phyloP scores from a whole-genome alignment of 352 stramenopile species.

The Phytopythium sindhum region DNA sequence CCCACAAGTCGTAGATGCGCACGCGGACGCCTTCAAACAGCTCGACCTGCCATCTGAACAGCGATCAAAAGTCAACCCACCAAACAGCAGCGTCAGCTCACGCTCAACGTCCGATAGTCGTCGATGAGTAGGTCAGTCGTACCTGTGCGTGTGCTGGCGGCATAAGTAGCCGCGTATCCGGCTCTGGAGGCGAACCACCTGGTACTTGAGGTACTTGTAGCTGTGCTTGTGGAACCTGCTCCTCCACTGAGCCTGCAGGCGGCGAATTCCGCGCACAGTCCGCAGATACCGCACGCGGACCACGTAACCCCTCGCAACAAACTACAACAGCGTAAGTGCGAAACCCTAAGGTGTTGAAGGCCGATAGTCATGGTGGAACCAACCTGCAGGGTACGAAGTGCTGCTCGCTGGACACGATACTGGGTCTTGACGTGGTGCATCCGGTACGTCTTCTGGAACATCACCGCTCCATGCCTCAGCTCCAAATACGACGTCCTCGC shows the following conservation, averaged over 20 bases:
- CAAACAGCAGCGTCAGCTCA: not conserved
- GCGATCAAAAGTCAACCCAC: not conserved
- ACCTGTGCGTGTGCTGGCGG: conserved; percentile 58
- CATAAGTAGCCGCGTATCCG: conserved; percentile 54
- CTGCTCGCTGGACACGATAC: conserved; percentile 25
- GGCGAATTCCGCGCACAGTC: conserved; percentile 38
- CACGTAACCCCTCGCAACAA: conserved; percentile 47
- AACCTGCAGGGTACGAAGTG: conserved; percentile 30
- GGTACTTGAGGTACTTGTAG: conserved; percentile 58
- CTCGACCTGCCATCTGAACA: conserved; percentile 50
- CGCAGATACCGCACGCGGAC: conserved; percentile 42
- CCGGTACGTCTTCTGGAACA: conserved; percentile 42
- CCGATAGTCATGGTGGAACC: not conserved
- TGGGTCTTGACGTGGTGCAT: conserved; percentile 21
- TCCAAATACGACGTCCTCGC: not conserved
- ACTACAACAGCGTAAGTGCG: conserved; percentile 15
- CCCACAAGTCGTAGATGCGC: conserved; percentile 73
- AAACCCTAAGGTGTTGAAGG: not conserved
- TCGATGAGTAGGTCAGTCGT: not conserved
- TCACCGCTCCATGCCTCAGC: conserved; percentile 31
- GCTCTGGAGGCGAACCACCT: conserved; percentile 66
- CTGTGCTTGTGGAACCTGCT: conserved; percentile 57
- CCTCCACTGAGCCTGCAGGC: conserved; percentile 65
- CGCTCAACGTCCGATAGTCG: not conserved
- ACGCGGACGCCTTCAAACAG: conserved; percentile 50